These are phyloP conservation scores for Pseudogymnoascus sp. DNA, from an alignment of 2,329 filamentous ascomycete genomes.

Conservation along the genomic window DNA sequence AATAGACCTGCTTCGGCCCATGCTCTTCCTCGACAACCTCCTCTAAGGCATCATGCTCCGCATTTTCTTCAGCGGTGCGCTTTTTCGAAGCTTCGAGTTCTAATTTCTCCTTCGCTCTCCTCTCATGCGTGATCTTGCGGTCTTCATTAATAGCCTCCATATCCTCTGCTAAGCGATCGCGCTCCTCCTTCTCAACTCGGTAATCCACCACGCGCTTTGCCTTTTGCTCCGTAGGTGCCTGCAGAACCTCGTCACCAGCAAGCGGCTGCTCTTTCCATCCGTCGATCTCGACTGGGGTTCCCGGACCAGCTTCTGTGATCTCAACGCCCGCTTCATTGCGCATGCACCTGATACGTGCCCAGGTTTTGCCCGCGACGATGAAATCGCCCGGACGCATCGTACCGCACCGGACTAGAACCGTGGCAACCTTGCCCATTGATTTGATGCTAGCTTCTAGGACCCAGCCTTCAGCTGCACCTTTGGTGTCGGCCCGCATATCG, in stretches of 20 bases:
- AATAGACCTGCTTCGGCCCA: constrained; percentile 54
- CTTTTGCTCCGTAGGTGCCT: constrained; percentile 68
- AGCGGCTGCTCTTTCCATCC: constrained; percentile 87
- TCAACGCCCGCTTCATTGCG: constrained; percentile 74
- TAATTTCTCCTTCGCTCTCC: constrained; percentile 50
- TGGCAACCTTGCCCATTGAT: constrained; percentile 73
- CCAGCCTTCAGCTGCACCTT: constrained; percentile 82
- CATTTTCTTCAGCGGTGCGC: constrained; percentile 19
- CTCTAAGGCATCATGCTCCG: constrained; percentile 18
- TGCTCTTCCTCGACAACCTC: constrained; percentile 29
- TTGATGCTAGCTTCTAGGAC: constrained; percentile 88
- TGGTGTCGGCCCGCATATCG: constrained; percentile 72
- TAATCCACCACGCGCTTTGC: constrained; percentile 73
- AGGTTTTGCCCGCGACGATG: constrained; percentile 80
- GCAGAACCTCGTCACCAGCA: constrained; percentile 79
- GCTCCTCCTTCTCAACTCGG: constrained; percentile 62
- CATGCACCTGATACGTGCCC: constrained; percentile 75
- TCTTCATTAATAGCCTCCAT: constrained; percentile 70
- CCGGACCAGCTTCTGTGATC: constrained; percentile 68
- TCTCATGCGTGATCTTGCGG: constrained; percentile 48
- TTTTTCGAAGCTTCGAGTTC: constrained; percentile 37
- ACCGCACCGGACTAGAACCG: constrained; percentile 78
- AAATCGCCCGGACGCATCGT: constrained; percentile 73
- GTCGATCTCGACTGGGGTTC: constrained; percentile 83
- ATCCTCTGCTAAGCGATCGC: constrained; percentile 54